Conservation (phyloP, 2,329 filamentous ascomycete species). For the Chalaropsis thielavioides region DNA sequence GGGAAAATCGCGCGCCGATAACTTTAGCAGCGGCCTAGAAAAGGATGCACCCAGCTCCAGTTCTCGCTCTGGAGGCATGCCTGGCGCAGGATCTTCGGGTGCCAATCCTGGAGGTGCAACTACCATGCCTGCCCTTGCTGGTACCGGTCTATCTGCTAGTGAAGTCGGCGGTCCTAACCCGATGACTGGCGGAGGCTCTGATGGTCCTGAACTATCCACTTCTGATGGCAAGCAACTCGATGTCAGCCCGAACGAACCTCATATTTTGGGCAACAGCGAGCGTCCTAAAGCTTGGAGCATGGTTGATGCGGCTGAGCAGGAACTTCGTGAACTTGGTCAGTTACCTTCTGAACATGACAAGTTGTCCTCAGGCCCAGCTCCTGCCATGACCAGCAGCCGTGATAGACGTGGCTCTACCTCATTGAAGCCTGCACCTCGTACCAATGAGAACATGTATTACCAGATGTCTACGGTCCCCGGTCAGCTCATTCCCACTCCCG, state of each 20-base stretch:
- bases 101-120: not conserved
- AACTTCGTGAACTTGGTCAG: conserved; percentile 34
- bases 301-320: conserved; percentile 36
- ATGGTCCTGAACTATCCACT: not conserved
- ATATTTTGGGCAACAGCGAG: conserved; percentile 6
- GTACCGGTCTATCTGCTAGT: not conserved
- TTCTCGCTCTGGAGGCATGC: not conserved
- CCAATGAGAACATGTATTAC: conserved; percentile 8
- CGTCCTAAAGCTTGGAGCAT: conserved; percentile 27
- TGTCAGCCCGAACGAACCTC: conserved; percentile 13
- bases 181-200: not conserved
- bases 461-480: conserved; percentile 12
- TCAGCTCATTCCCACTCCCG: conserved; percentile 14
- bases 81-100: not conserved
- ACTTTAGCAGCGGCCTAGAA: not conserved
- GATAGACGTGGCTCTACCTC: conserved; percentile 7
- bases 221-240: conserved; percentile 3
- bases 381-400: not conserved
- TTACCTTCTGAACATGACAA: conserved; percentile 8
- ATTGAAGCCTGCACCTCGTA: conserved; percentile 8
- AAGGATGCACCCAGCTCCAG: not conserved
- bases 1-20: not conserved
- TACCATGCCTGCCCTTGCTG: conserved; percentile 3
- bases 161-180: not conserved
- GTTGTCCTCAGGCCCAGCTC: not conserved